Conservation (phyloP, 371 early-diverging fungal genomes). For the Massospora cicadina region DNA sequence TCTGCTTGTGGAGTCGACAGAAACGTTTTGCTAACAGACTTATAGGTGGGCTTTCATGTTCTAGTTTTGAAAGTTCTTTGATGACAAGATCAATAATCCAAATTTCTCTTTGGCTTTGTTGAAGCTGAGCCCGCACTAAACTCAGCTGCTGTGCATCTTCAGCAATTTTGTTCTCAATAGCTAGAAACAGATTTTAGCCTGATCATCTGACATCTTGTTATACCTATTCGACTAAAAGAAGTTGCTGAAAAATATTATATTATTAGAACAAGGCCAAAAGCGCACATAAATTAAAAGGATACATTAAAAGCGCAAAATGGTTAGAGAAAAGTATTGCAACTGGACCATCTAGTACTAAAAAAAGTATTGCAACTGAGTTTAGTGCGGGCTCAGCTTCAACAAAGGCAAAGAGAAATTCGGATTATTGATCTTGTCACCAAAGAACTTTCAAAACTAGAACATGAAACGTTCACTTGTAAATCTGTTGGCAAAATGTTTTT, state of each 20-base stretch:
- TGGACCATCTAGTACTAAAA: too few relatives aligned
- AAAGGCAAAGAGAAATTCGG: constrained; percentile 1
- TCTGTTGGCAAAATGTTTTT: constrained; percentile 9
- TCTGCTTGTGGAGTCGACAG: neutral
- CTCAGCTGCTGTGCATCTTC: neutral
- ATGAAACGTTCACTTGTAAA: neutral
- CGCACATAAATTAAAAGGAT: neutral
- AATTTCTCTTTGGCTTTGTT: neutral
- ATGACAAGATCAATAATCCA: constrained; percentile 3
- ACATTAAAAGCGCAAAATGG: neutral
- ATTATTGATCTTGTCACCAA: constrained; percentile 6
- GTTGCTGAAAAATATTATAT: too few relatives aligned
- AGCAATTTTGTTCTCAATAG: constrained; percentile 3
- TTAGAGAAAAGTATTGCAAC: too few relatives aligned
- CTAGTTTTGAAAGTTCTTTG: constrained; percentile 3
- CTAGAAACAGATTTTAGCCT: constrained; percentile 1
- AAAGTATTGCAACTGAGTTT: constrained; percentile 1
- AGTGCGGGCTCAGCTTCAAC: neutral
- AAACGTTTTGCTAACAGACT: constrained; percentile 5
- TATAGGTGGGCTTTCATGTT: neutral
- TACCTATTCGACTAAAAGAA: too few relatives aligned
- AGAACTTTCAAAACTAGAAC: neutral
- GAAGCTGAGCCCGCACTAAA: neutral
- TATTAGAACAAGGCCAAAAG: neutral
- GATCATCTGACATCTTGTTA: too few relatives aligned